A percentile compares a stretch with the other conserved stretches of the same genome.
Evolutionary conservation across 257 asterid genomes (phyloP).

Genomic region (Verbascum thapsus): DNA sequence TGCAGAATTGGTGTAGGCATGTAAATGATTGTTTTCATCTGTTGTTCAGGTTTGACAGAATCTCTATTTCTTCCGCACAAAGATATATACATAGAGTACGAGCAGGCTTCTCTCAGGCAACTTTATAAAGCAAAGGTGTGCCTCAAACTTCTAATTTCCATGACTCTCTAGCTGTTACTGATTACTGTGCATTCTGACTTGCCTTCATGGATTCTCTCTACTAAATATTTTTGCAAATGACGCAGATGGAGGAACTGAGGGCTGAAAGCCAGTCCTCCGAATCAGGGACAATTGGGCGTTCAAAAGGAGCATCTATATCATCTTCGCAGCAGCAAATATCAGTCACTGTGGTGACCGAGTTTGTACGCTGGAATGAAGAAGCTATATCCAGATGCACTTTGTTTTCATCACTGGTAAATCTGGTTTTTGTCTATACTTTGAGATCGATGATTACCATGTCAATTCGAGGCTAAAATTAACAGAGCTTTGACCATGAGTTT

Average conservation of each 20-base stretch:
- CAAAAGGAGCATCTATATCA: slow-evolving; percentile 88
- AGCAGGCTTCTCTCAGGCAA: slow-evolving; percentile 95
- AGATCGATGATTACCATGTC: slow-evolving; percentile 10
- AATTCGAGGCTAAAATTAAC: slow-evolving; percentile 7
- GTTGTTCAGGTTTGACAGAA: slow-evolving; percentile 81
- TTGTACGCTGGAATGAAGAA: slow-evolving; percentile 98
- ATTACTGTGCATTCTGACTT: slow-evolving; percentile 16
- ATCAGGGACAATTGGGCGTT: slow-evolving; percentile 94
- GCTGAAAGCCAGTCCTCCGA: slow-evolving; percentile 78
- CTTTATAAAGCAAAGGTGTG: slow-evolving; percentile 84
- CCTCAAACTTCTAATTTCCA: slow-evolving; percentile 24
- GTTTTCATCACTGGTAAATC: slow-evolving; percentile 77
- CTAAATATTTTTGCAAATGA: slow-evolving; percentile 26
- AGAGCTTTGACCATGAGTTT: slow-evolving; percentile 12
- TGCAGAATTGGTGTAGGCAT: slow-evolving; percentile 10
- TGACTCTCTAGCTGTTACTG: slow-evolving; percentile 31
- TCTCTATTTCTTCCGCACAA: slow-evolving; percentile 89
- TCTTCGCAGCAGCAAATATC: slow-evolving; percentile 92
- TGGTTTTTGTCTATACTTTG: slow-evolving; percentile 11
- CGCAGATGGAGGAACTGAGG: slow-evolving; percentile 89
- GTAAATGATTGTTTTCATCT: slow-evolving; percentile 28
- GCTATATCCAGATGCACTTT: slow-evolving; percentile 83
- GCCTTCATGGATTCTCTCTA: slow-evolving; percentile 17
- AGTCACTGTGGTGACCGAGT: slow-evolving; percentile 92
- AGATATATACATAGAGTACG: slow-evolving; percentile 85